Evolutionary conservation across 2,329 filamentous ascomycete species (phyloP), one percentile per base, ranked within the genome.

Genomic region (Knoxdaviesia capensis): DNA sequence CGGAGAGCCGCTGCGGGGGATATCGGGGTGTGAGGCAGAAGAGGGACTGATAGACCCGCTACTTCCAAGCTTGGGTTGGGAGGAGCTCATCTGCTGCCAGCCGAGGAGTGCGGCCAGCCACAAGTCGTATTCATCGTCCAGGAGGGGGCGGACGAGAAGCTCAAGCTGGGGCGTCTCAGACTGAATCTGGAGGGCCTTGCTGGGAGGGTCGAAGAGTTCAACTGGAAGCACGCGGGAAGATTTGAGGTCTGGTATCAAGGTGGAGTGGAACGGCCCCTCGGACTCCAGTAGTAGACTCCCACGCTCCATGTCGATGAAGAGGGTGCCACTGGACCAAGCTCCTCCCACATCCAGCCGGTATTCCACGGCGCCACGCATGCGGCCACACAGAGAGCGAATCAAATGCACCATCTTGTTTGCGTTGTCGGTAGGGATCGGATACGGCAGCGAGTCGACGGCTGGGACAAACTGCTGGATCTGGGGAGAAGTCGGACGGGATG

Each of bases 81-180:
- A 65, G 1, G 77, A 74, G 29, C 73, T 71, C 45, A 85, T 65
- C 48, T 84, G 80, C 55, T 86, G 80, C 83, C 83, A 90, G 54
- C 79, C 84, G 32, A 88, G 64, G 38, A 90, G 58, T 6, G 82
- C 82, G 9, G 83, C 83, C 44, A 87, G 71, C 83, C 83, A 90
- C 28, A 78, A 65, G 50, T 88, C 80, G 48, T 79, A 73, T 51
- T 88, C 80, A 20, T 76, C 70, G 32, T 69, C 58, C 3, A 68
- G 66, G 6, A 71, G 56, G 9, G 83, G 79, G 34, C 77, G 70
- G 44, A 90, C 59, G 42, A 80, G 62, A 37, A 84, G 61, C 48
- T 81, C 70, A 39, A 44, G 65, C 38, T 71, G 66, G 42, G 68
- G 62, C 42, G 40, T 41, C 10, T 39, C 46, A 40, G 64, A 67